Percentiles rank a stretch among this genome's conserved stretches.
Conservation (phyloP, 2,329 filamentous ascomycete genomes). For the Fusarium caatingaense region DNA sequence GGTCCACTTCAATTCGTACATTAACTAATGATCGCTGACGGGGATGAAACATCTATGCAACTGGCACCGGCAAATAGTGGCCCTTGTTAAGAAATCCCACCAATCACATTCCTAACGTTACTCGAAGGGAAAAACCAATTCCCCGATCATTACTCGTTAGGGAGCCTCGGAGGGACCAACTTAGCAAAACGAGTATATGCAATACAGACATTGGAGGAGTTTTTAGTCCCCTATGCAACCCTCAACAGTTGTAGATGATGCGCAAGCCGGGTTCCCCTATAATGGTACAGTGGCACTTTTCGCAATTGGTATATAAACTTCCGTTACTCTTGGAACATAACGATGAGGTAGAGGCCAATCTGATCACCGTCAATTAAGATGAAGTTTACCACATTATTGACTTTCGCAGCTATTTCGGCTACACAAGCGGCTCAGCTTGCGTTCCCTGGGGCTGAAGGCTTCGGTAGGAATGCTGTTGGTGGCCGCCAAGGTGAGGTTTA, state of each 20-base stretch:
- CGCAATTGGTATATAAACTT: background rate
- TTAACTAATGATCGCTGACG: background rate
- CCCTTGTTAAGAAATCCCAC: background rate
- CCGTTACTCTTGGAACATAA: background rate
- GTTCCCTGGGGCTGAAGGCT: conserved; percentile 54
- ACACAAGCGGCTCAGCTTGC: conserved; percentile 42
- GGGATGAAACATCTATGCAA: background rate
- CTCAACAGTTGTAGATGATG: background rate
- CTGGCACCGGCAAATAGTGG: background rate
- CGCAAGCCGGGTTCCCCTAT: background rate
- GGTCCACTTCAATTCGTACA: background rate
- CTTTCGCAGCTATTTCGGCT: conserved; percentile 1
- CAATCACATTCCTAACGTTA: background rate
- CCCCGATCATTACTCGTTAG: background rate
- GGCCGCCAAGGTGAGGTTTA: conserved; percentile 52
- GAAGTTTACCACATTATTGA: background rate
- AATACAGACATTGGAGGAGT: background rate
- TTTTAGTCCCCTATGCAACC: background rate
- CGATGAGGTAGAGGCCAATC: background rate
- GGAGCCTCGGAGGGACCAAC: background rate
- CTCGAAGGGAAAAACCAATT: background rate
- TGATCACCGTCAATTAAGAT: background rate
- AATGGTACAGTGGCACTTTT: background rate
- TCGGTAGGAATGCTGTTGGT: conserved; percentile 44
- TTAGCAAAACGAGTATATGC: background rate